Percentiles rank a stretch among this genome's conserved stretches.
phyloP scores from a whole-genome alignment of 257 asterid species.

The Solanum dulcamara region DNA sequence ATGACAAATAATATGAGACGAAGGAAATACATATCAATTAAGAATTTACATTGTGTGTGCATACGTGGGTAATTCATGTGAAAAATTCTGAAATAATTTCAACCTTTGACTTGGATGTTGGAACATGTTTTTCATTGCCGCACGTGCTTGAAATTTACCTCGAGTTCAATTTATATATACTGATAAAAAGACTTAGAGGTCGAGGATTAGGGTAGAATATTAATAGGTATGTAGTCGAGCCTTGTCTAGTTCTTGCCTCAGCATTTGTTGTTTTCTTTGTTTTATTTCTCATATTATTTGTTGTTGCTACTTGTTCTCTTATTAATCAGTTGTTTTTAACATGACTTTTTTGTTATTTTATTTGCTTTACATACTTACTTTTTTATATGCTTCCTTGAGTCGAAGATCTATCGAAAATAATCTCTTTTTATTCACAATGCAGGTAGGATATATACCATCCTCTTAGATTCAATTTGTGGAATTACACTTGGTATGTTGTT shows the following conservation, averaged over 20 bases:
- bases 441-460: background rate
- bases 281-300: background rate
- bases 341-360: background rate
- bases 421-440: background rate
- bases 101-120: background rate
- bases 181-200: background rate
- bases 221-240: accelerated
- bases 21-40: background rate
- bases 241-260: background rate
- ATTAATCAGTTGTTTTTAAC: background rate
- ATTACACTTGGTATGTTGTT: background rate
- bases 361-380: background rate
- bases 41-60: background rate
- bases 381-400: background rate
- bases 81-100: background rate
- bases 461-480: background rate
- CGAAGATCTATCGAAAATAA: accelerated
- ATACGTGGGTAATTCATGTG: background rate
- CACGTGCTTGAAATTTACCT: background rate
- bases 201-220: background rate
- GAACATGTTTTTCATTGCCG: background rate
- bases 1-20: background rate
- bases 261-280: background rate
- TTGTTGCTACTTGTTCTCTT: background rate
- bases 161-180: background rate